Evolutionary conservation across 2,329 filamentous ascomycete genomes (phyloP).

Genomic region (Kalaharituber pfeilii): DNA sequence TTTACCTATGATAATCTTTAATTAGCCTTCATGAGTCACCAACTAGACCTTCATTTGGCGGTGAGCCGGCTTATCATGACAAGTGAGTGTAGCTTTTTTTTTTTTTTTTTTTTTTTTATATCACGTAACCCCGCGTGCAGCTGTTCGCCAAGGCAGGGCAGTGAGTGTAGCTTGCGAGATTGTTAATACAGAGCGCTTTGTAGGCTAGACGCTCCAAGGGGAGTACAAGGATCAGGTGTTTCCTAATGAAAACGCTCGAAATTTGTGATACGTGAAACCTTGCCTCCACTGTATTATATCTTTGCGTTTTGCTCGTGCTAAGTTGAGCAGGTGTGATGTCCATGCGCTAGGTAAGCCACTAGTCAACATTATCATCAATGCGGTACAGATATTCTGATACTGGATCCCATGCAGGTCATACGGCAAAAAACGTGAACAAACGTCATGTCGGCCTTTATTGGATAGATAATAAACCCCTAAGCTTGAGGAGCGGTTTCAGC

Average conservation of each 20-base stretch:
- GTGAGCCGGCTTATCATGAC: too few relatives aligned
- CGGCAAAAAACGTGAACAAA: constrained; percentile 38
- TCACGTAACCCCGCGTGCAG: too few relatives aligned
- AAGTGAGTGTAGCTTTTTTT: too few relatives aligned
- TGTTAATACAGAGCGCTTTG: too few relatives aligned
- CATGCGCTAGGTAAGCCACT: constrained; percentile 25
- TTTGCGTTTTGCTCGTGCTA: background rate
- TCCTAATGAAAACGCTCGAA: background rate
- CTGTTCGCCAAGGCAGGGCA: too few relatives aligned
- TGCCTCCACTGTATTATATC: background rate
- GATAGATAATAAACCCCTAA: constrained; percentile 32
- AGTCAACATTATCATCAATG: background rate
- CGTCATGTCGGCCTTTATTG: constrained; percentile 42
- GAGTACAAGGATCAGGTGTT: background rate
- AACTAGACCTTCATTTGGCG: background rate
- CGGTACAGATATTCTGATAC: background rate
- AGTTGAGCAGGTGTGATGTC: constrained; percentile 29
- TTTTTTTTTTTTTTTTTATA: too few relatives aligned
- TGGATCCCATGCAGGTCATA: too few relatives aligned
- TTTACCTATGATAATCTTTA: background rate
- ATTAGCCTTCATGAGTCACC: background rate
- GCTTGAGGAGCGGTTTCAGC: constrained; percentile 32
- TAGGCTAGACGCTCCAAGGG: background rate
- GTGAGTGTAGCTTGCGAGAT: too few relatives aligned
- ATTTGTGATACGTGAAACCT: constrained; percentile 27